Evolutionary conservation across 2,329 filamentous ascomycete genomes (phyloP).

Genomic region (Ophiobolus disseminans): DNA sequence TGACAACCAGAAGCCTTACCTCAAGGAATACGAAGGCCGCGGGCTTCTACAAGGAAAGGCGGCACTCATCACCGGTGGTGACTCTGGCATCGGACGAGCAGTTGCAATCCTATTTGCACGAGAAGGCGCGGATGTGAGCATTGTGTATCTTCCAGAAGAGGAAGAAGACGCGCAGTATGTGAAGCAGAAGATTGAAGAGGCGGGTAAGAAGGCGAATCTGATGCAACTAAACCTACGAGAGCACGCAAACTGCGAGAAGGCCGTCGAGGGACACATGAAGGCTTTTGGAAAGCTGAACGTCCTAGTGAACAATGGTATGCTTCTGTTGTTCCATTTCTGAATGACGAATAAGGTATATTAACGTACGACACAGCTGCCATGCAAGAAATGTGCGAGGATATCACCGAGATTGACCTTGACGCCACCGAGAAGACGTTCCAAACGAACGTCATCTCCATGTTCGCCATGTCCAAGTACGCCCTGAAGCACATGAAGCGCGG

Average conservation of each 20-base stretch:
- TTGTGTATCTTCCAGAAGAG: slow-evolving; percentile 76
- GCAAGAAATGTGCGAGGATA: slow-evolving; percentile 61
- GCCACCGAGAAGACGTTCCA: slow-evolving; percentile 66
- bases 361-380: slow-evolving; percentile 53
- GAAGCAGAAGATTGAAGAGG: slow-evolving; percentile 69
- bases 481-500: slow-evolving; percentile 74
- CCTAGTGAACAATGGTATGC: slow-evolving; percentile 27
- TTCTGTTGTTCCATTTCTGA: not conserved
- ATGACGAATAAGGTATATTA: not conserved
- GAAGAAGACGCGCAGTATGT: slow-evolving; percentile 77
- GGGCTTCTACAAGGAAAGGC: slow-evolving; percentile 36
- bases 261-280: slow-evolving; percentile 69
- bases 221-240: slow-evolving; percentile 64
- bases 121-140: slow-evolving; percentile 75
- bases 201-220: slow-evolving; percentile 61
- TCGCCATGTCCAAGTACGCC: slow-evolving; percentile 77
- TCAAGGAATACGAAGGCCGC: slow-evolving; percentile 30
- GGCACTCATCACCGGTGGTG: slow-evolving; percentile 75
- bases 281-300: slow-evolving; percentile 73
- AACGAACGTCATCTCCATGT: slow-evolving; percentile 79
- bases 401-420: slow-evolving; percentile 62
- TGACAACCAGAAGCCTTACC: slow-evolving; percentile 26
- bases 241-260: slow-evolving; percentile 70
- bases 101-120: slow-evolving; percentile 77
- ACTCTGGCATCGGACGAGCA: slow-evolving; percentile 77